Percentiles rank a stretch among this genome's conserved stretches.
phyloP scores from a whole-genome alignment of 164 flowering plant genomes.

The Piper longum region DNA sequence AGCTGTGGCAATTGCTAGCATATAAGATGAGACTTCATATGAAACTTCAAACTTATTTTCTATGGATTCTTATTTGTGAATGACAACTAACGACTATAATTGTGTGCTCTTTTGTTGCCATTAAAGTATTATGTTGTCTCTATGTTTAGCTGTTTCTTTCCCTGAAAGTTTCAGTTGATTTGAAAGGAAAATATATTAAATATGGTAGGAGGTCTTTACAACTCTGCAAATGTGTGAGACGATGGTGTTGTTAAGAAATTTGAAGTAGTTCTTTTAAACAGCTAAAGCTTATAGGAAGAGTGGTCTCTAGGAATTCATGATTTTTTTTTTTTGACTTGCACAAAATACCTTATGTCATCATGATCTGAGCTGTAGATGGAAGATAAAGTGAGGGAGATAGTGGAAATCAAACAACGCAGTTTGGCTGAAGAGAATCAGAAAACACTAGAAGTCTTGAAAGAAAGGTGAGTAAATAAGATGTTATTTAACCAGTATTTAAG shows the following conservation, averaged over 20 bases:
- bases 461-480: slow-evolving; percentile 35
- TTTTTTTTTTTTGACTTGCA: neutral
- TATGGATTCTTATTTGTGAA: too few species aligned
- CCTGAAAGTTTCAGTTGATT: too few species aligned
- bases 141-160: too few species aligned
- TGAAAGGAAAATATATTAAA: too few species aligned
- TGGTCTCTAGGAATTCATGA: neutral
- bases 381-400: slow-evolving; percentile 94
- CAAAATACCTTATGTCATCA: neutral
- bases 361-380: slow-evolving; percentile 52
- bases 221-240: too few species aligned
- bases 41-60: too few species aligned
- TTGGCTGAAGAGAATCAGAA: slow-evolving; percentile 98
- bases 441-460: slow-evolving; percentile 78
- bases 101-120: too few species aligned
- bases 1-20: too few species aligned
- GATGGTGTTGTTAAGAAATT: neutral
- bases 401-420: slow-evolving; percentile 93
- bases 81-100: too few species aligned
- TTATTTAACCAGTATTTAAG: neutral
- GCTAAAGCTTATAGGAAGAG: neutral
- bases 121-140: too few species aligned
- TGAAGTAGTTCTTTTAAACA: neutral
- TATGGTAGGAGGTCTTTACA: too few species aligned
- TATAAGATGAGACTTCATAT: too few species aligned